phyloP scores from a whole-genome alignment of 2,329 filamentous ascomycete species.

The Fusarium sterilihyphosum region DNA sequence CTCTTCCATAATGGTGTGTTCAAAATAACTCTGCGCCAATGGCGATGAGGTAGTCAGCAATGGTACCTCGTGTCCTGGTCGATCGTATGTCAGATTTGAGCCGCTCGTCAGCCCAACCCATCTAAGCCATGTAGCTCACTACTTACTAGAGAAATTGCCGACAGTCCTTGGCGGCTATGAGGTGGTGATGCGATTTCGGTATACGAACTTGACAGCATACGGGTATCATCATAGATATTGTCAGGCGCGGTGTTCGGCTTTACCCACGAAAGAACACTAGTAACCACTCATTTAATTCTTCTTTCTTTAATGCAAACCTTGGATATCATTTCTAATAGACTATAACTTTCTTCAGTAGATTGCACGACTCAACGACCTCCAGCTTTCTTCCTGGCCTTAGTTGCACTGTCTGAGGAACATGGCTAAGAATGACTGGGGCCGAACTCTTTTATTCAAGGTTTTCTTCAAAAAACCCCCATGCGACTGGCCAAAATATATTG shows the following conservation, averaged over 20 bases:
- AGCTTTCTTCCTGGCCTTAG: background rate
- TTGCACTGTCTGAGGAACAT: background rate
- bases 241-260: background rate
- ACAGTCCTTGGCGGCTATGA: too few relatives aligned
- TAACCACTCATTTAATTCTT: background rate
- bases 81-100: conserved; percentile 2
- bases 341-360: too few relatives aligned
- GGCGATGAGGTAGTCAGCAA: background rate
- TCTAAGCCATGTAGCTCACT: background rate
- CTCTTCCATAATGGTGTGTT: background rate
- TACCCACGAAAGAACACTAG: background rate
- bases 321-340: too few relatives aligned
- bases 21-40: background rate
- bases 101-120: background rate
- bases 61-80: background rate
- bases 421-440: background rate
- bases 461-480: background rate
- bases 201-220: background rate
- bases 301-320: background rate
- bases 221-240: background rate
- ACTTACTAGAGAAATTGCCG: background rate
- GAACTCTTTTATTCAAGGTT: background rate
- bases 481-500: fast-evolving
- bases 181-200: background rate
- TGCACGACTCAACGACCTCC: background rate